Conservation (phyloP, 176 grass and related monocot species). For the Luzula sylvatica region DNA sequence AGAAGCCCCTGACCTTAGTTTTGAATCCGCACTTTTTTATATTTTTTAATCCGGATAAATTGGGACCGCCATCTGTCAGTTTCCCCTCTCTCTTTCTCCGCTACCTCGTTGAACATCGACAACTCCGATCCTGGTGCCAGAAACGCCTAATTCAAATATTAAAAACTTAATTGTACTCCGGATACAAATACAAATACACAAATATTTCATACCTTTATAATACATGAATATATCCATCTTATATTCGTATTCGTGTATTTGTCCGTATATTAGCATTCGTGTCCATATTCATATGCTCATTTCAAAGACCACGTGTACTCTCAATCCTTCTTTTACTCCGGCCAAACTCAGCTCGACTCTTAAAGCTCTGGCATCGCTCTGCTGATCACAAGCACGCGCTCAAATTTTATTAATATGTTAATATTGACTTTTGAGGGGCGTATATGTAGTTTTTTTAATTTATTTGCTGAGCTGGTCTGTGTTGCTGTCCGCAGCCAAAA, state of each 20-base stretch:
- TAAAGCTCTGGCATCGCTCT: conserved; percentile 96
- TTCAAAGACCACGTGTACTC: conserved; percentile 88
- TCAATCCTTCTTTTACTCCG: conserved; percentile 92
- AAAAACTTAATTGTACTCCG: too few species aligned
- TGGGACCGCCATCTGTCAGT: conserved; percentile 64
- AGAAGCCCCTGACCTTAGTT: too few species aligned
- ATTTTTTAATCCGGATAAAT: conserved; percentile 62
- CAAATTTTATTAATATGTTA: too few species aligned
- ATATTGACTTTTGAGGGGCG: background rate
- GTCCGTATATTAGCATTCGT: conserved; percentile 96
- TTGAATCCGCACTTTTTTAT: too few species aligned
- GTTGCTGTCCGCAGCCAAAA: conserved; percentile 96
- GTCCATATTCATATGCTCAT: conserved; percentile 96
- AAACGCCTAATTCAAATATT: conserved; percentile 54
- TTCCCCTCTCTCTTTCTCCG: conserved; percentile 91
- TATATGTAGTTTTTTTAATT: background rate
- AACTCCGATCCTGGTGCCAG: conserved; percentile 84
- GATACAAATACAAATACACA: too few species aligned
- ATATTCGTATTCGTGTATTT: too few species aligned
- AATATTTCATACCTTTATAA: too few species aligned
- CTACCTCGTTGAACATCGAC: conserved; percentile 98
- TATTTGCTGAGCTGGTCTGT: conserved; percentile 81
- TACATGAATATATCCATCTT: too few species aligned
- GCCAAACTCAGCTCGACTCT: conserved; percentile 88
- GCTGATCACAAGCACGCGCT: conserved; percentile 5